A percentile compares a stretch with the other conserved stretches of the same genome.
Conservation (phyloP, 2,329 filamentous ascomycete species). For the Xylariales sp. region DNA sequence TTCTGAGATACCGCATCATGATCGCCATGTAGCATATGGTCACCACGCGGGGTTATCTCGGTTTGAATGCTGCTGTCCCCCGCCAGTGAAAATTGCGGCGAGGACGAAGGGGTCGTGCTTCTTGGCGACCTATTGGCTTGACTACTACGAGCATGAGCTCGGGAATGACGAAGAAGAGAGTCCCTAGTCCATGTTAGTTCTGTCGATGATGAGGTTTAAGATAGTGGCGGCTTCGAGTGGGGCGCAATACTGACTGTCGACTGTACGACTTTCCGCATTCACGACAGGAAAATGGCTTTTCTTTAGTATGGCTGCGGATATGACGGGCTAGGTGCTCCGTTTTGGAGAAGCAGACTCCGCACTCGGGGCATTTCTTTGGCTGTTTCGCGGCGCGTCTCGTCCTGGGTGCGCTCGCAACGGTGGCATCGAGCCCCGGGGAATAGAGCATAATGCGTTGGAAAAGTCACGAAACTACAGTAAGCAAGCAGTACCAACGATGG, state of each 20-base stretch:
- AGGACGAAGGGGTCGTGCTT: conserved; percentile 26
- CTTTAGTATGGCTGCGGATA: conserved; percentile 36
- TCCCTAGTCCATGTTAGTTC: conserved; percentile 29
- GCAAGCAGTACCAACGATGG: conserved; percentile 20
- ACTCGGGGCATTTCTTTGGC: conserved; percentile 35
- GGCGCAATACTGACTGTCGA: conserved; percentile 32
- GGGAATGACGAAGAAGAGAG: conserved; percentile 36
- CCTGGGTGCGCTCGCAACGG: conserved; percentile 22
- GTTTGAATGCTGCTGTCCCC: conserved; percentile 25
- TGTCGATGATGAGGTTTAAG: neutral
- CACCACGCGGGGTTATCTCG: conserved; percentile 17
- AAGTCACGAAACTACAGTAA: conserved; percentile 6
- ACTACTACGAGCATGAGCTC: conserved; percentile 28
- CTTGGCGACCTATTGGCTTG: conserved; percentile 19
- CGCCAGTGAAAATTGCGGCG: conserved; percentile 25
- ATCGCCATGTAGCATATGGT: conserved; percentile 16
- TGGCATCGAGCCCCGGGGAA: conserved; percentile 27
- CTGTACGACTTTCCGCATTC: conserved; percentile 36
- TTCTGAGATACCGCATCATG: conserved; percentile 27
- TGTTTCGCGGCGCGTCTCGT: conserved; percentile 33
- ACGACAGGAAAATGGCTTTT: conserved; percentile 35
- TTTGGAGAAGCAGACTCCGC: conserved; percentile 37
- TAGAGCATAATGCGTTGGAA: conserved; percentile 29
- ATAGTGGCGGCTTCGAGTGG: neutral
- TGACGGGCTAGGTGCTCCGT: conserved; percentile 36